These are phyloP conservation scores for Camelina neglecta DNA, from an alignment of 345 rosid species.

Conservation along the genomic window DNA sequence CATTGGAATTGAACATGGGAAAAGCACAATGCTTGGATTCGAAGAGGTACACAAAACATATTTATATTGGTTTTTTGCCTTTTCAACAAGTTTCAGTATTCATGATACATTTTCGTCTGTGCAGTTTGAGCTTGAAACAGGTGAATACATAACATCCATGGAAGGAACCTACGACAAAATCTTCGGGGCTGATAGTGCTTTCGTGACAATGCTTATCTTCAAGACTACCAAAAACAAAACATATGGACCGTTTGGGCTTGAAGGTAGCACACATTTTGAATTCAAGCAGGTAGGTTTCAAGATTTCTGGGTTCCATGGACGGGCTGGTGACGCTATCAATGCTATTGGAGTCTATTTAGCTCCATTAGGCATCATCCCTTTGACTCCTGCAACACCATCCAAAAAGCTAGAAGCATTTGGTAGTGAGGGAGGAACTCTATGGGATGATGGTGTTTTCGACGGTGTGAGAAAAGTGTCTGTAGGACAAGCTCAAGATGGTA, in stretches of 20 bases:
- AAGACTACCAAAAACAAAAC: slow-evolving; percentile 30
- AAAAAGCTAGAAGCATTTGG: slow-evolving; percentile 33
- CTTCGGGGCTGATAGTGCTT: slow-evolving; percentile 3
- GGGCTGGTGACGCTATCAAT: slow-evolving; percentile 17
- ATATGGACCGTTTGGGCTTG: slow-evolving; percentile 36
- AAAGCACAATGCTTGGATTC: slow-evolving; percentile 16
- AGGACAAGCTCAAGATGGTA: slow-evolving; percentile 27
- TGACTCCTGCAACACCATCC: slow-evolving; percentile 17
- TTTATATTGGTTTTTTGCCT: background rate
- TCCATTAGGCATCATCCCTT: slow-evolving; percentile 38
- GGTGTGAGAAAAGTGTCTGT: slow-evolving; percentile 36
- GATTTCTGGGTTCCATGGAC: slow-evolving; percentile 43
- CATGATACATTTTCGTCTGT: background rate
- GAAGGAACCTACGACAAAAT: slow-evolving; percentile 39
- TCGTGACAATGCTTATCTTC: slow-evolving; percentile 35
- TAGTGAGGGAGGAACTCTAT: slow-evolving; percentile 33
- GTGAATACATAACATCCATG: slow-evolving; percentile 40
- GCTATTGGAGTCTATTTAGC: slow-evolving; percentile 46
- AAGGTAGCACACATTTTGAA: slow-evolving; percentile 5
- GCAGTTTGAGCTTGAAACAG: slow-evolving; percentile 41
- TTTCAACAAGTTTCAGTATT: slow-evolving; percentile 9
- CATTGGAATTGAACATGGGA: slow-evolving; percentile 30
- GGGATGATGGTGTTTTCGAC: slow-evolving; percentile 43
- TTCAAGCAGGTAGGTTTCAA: slow-evolving; percentile 39
- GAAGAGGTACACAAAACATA: slow-evolving; percentile 28